These are phyloP conservation scores for Poteriospumella lacustris DNA, from an alignment of 108 stramenopile species.

Conservation along the genomic window DNA sequence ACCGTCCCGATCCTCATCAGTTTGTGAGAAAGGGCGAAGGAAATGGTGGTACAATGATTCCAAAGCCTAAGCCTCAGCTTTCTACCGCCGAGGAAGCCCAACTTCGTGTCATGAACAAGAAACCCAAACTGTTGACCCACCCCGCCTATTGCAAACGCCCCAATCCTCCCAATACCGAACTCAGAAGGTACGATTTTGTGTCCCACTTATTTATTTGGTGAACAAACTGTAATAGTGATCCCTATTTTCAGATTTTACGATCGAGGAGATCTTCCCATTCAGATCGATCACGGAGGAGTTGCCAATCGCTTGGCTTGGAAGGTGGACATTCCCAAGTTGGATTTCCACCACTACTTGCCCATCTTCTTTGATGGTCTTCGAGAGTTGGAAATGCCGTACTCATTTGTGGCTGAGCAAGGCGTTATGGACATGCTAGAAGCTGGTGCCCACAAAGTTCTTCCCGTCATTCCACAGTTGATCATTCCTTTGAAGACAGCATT, in stretches of 20 bases:
- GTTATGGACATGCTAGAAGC: constrained; percentile 76
- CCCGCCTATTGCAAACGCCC: constrained; percentile 66
- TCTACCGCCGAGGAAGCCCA: constrained; percentile 45
- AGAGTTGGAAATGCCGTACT: constrained; percentile 75
- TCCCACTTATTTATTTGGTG: neutral
- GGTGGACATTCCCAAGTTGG: constrained; percentile 71
- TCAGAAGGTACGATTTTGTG: constrained; percentile 43
- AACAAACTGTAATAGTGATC: neutral
- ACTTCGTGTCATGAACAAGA: constrained; percentile 32
- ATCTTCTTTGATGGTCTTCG: constrained; percentile 82
- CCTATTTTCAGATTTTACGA: constrained; percentile 60
- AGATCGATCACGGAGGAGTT: constrained; percentile 69
- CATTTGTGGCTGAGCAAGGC: constrained; percentile 76
- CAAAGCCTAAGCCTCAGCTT: constrained; percentile 38
- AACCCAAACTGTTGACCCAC: constrained; percentile 50
- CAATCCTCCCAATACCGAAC: constrained; percentile 79
- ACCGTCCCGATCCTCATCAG: constrained; percentile 45
- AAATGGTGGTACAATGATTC: constrained; percentile 56
- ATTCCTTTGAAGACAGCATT: constrained; percentile 80
- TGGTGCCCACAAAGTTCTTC: constrained; percentile 65
- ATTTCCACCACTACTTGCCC: constrained; percentile 80
- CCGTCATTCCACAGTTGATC: constrained; percentile 77
- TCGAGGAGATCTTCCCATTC: constrained; percentile 73
- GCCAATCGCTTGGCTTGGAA: constrained; percentile 77
- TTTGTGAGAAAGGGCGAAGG: constrained; percentile 65